Conservation (phyloP, 768 basidiomycete genomes). For the Tylopilus vinaceipallidus region DNA sequence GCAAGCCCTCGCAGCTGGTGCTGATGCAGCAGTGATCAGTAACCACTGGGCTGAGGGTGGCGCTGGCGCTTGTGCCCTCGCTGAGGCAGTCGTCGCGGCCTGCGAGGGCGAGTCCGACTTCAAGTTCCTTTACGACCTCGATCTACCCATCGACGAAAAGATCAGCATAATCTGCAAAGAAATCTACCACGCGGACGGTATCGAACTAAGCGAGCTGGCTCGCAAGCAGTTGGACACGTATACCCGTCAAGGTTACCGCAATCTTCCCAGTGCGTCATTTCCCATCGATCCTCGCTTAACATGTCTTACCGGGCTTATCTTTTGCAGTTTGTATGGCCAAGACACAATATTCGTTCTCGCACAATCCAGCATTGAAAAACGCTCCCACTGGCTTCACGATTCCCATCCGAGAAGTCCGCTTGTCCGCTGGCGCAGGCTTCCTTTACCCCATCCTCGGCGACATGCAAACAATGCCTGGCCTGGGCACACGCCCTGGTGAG, state of each 20-base stretch:
- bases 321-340: slow-evolving; percentile 89
- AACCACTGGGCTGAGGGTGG: slow-evolving; percentile 99
- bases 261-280: slow-evolving; percentile 66
- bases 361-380: slow-evolving; percentile 87
- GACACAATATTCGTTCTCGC: slow-evolving; percentile 97
- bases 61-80: slow-evolving; percentile 83
- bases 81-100: slow-evolving; percentile 85
- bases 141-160: slow-evolving; percentile 83
- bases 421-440: slow-evolving; percentile 95
- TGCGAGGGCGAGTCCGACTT: slow-evolving; percentile 84
- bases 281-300: neutral
- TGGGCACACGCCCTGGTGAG: slow-evolving; percentile 85
- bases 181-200: slow-evolving; percentile 92
- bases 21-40: slow-evolving; percentile 92
- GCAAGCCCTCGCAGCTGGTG: slow-evolving; percentile 79
- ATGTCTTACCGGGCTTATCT: slow-evolving; percentile 5
- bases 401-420: slow-evolving; percentile 82
- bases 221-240: slow-evolving; percentile 86
- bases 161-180: slow-evolving; percentile 84
- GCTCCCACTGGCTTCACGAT: slow-evolving; percentile 91
- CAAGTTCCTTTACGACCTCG: slow-evolving; percentile 89
- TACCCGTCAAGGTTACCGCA: slow-evolving; percentile 81
- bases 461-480: slow-evolving; percentile 98
- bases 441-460: slow-evolving; percentile 93
- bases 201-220: slow-evolving; percentile 83